Evolutionary conservation across 106 monocot genomes (phyloP).

Genomic region (Platanthera zijinensis): DNA sequence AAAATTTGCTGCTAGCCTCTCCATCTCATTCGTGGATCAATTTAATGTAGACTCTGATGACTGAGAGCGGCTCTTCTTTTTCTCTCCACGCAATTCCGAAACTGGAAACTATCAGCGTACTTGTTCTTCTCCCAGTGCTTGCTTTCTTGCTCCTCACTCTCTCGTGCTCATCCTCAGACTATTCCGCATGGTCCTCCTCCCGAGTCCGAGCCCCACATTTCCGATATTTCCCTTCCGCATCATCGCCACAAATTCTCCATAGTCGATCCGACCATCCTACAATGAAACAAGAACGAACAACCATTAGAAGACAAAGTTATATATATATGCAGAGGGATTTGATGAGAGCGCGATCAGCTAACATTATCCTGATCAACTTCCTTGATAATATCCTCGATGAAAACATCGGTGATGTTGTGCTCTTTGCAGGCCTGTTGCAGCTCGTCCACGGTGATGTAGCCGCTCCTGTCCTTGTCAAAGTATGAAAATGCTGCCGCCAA

Average conservation of each 20-base stretch:
- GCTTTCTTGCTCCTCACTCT: neutral
- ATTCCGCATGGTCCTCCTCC: constrained; percentile 14
- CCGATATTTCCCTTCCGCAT: constrained; percentile 20
- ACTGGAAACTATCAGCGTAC: neutral
- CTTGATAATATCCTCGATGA: constrained; percentile 18
- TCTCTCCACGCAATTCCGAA: neutral
- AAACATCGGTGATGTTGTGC: constrained; percentile 20
- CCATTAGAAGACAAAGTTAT: neutral
- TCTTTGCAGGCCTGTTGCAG: constrained; percentile 28
- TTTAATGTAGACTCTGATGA: neutral
- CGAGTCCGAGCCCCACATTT: constrained; percentile 15
- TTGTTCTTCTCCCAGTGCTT: neutral
- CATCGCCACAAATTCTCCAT: constrained; percentile 23
- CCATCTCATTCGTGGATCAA: neutral
- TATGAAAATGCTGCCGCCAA: constrained; percentile 18
- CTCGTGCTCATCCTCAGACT: constrained; percentile 12
- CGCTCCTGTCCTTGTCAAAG: constrained; percentile 23
- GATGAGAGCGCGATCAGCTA: neutral
- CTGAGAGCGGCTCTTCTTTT: neutral
- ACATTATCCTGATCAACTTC: constrained; percentile 33
- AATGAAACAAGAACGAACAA: neutral
- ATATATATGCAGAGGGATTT: neutral
- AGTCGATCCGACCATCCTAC: constrained; percentile 24
- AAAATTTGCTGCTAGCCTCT: neutral
- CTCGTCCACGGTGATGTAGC: constrained; percentile 22